phyloP scores from a whole-genome alignment of 495 filamentous ascomycete genomes.

The Lasiosphaeriaceae sp. region DNA sequence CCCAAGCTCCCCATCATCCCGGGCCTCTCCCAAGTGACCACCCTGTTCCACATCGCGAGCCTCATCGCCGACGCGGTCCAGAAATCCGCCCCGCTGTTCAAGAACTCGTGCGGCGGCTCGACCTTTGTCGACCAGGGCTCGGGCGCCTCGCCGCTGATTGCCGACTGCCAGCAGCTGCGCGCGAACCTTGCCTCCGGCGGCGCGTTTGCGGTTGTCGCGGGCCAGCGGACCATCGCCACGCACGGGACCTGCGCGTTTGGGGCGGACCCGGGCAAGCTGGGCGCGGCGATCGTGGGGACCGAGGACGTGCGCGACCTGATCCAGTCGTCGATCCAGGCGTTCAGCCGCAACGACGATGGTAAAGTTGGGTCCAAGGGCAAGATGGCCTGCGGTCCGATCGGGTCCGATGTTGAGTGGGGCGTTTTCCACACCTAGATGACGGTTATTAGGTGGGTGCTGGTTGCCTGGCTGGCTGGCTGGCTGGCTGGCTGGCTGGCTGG shows the following conservation, averaged over 20 bases:
- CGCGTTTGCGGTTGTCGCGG: background rate
- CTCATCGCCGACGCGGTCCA: background rate
- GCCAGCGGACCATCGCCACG: background rate
- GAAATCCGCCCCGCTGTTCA: background rate
- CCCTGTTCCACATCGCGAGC: background rate
- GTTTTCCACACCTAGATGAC: background rate
- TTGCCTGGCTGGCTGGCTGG: no score
- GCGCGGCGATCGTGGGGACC: background rate
- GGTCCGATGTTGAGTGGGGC: background rate
- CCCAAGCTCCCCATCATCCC: background rate
- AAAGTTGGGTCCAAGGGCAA: background rate
- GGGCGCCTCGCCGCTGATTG: background rate
- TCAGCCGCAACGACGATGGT: background rate
- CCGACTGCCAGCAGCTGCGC: conserved; percentile 1
- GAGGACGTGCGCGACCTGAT: conserved; percentile 2
- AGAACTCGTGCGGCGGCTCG: background rate
- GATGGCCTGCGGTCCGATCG: background rate
- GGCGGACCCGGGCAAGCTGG: background rate
- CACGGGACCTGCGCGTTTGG: background rate
- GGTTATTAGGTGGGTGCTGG: no score
- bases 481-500: no score
- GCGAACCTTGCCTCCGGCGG: background rate
- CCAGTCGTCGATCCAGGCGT: background rate
- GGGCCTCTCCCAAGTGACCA: background rate
- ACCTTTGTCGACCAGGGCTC: background rate